phyloP scores from a whole-genome alignment of 164 flowering plant species.

The Liriodendron chinense region DNA sequence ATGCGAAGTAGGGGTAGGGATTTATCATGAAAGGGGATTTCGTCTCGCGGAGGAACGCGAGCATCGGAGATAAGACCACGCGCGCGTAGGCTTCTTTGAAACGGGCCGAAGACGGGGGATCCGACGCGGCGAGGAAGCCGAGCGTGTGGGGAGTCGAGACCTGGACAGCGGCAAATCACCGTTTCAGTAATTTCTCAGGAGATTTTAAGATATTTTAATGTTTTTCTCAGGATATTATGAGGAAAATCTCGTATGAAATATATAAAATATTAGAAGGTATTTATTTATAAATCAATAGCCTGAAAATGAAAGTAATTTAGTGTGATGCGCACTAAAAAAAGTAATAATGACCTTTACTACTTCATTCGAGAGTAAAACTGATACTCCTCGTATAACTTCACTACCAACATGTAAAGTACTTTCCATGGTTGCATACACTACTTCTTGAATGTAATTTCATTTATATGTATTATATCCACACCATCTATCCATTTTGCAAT shows the following conservation, averaged over 20 bases:
- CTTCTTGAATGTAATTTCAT: too few relatives aligned
- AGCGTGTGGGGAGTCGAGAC: conserved; percentile 80
- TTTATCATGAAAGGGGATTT: conserved; percentile 67
- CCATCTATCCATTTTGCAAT: too few relatives aligned
- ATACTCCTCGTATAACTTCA: too few relatives aligned
- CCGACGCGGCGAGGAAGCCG: conserved; percentile 37
- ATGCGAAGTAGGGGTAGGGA: conserved; percentile 81
- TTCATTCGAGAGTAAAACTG: too few relatives aligned
- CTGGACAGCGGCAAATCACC: conserved; percentile 31
- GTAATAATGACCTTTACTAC: too few relatives aligned
- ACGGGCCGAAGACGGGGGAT: conserved; percentile 59
- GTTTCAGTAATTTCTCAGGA: neutral
- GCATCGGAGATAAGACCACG: conserved; percentile 48
- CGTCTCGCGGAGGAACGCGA: conserved; percentile 55
- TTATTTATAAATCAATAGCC: neutral
- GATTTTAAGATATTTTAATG: neutral
- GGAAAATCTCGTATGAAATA: neutral
- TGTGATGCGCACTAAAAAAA: too few relatives aligned
- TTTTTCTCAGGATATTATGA: too few relatives aligned
- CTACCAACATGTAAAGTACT: too few relatives aligned
- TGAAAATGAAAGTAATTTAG: too few relatives aligned
- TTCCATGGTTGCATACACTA: too few relatives aligned
- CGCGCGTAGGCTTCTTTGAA: conserved; percentile 53
- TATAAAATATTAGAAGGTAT: neutral
- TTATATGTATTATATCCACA: too few relatives aligned